Conservation (phyloP, 2,329 filamentous ascomycete genomes). For the Calycina marina region DNA sequence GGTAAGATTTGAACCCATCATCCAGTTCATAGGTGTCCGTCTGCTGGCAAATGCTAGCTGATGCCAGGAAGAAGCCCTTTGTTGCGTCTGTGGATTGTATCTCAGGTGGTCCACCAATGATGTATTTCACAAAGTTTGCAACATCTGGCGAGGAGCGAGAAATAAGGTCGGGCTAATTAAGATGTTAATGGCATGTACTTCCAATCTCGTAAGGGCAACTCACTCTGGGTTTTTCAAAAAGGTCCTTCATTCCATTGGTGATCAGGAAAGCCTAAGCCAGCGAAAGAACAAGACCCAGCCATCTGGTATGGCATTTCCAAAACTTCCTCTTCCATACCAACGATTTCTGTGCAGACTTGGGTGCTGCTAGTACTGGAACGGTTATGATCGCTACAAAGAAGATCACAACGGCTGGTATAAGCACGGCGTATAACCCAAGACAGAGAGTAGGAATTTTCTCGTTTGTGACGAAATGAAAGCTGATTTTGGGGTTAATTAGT, state of each 20-base stretch:
- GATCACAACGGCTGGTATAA: constrained; percentile 54
- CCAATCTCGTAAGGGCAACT: neutral
- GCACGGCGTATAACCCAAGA: constrained; percentile 46
- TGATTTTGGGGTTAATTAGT: constrained; percentile 60
- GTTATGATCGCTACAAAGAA: constrained; percentile 52
- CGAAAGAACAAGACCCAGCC: constrained; percentile 66
- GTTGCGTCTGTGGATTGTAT: constrained; percentile 21
- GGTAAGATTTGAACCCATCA: constrained; percentile 78
- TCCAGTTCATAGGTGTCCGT: constrained; percentile 44
- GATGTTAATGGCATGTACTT: neutral
- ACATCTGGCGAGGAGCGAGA: constrained; percentile 66
- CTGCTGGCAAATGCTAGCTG: constrained; percentile 61
- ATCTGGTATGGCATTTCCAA: constrained; percentile 81
- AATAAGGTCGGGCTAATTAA: constrained; percentile 37
- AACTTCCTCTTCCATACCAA: constrained; percentile 68
- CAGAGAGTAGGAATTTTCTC: constrained; percentile 59
- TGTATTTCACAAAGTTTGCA: constrained; percentile 39
- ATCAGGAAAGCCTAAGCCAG: constrained; percentile 63
- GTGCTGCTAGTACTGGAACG: constrained; percentile 57
- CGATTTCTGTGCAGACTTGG: constrained; percentile 43
- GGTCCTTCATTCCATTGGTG: constrained; percentile 71
- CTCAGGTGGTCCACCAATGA: constrained; percentile 44
- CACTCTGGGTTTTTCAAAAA: constrained; percentile 45
- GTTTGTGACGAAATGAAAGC: constrained; percentile 53
- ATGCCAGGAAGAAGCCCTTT: constrained; percentile 52